A percentile compares a stretch with the other conserved stretches of the same genome.
Evolutionary conservation across 169 alveolate species (phyloP).

Genomic region (Plasmodium cynomolgi): DNA sequence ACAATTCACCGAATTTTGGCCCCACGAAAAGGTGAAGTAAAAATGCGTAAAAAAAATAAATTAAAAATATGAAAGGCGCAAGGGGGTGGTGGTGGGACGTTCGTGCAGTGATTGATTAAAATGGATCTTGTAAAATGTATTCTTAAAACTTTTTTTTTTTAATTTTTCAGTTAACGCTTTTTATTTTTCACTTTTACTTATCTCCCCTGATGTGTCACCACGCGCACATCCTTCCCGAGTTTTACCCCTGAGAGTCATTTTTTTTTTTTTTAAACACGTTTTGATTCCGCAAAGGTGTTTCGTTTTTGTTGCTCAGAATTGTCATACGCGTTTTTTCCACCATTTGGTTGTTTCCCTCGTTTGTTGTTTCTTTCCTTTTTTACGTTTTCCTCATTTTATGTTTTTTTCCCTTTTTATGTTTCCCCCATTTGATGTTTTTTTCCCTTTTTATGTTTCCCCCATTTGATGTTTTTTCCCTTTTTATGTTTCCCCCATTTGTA

Average conservation of each 20-base stretch:
- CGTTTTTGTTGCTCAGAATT: neutral
- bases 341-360: neutral
- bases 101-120: neutral
- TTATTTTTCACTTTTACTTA: neutral
- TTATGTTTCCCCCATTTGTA: neutral
- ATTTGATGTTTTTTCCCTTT: no score
- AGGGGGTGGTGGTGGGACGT: neutral
- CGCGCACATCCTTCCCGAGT: neutral
- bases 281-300: neutral
- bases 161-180: neutral
- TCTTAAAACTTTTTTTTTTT: neutral
- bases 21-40: constrained; percentile 3
- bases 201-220: neutral
- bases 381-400: neutral
- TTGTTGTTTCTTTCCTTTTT: neutral
- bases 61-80: neutral
- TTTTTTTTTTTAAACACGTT: neutral
- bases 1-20: constrained; percentile 18
- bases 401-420: no score
- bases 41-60: neutral
- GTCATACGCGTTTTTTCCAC: neutral
- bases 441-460: no score
- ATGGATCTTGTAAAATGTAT: neutral
- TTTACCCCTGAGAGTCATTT: neutral
- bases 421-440: no score